Evolutionary conservation across 2,329 filamentous ascomycete species (phyloP).

Genomic region (Didymellaceae sp.): DNA sequence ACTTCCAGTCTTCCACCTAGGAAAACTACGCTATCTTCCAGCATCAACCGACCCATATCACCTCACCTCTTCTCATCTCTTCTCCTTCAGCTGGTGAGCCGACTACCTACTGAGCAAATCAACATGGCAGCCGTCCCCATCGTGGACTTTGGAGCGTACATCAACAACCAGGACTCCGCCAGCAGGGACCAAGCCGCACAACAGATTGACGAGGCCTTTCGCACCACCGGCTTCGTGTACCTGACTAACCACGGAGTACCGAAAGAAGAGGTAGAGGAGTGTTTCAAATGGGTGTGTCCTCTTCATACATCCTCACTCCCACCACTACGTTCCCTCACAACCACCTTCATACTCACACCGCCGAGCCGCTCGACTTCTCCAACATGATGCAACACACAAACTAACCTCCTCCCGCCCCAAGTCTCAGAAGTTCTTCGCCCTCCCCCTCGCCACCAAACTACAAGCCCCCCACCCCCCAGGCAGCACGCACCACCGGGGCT

Average conservation of each 20-base stretch:
- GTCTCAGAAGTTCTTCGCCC: slow-evolving; percentile 48
- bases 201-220: slow-evolving; percentile 49
- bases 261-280: slow-evolving; percentile 36
- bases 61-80: not conserved
- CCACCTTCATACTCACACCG: too few species aligned
- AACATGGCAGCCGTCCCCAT: slow-evolving; percentile 32
- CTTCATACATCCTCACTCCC: too few species aligned
- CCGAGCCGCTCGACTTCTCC: not conserved
- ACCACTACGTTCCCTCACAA: too few species aligned
- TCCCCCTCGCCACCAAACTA: slow-evolving; percentile 45
- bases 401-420: slow-evolving; percentile 5
- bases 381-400: not conserved
- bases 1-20: not conserved
- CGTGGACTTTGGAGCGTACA: slow-evolving; percentile 38
- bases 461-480: slow-evolving; percentile 50
- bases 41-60: too few species aligned
- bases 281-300: slow-evolving; percentile 36
- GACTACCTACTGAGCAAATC: not conserved
- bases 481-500: slow-evolving; percentile 50
- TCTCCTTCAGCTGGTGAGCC: not conserved
- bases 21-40: too few species aligned
- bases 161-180: slow-evolving; percentile 22
- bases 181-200: too few species aligned
- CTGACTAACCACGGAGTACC: slow-evolving; percentile 49
- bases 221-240: slow-evolving; percentile 51